Percentiles rank a stretch among this genome's conserved stretches.
phyloP scores from a whole-genome alignment of 148 eudicot genomes.

The Chenopodium quinoa region DNA sequence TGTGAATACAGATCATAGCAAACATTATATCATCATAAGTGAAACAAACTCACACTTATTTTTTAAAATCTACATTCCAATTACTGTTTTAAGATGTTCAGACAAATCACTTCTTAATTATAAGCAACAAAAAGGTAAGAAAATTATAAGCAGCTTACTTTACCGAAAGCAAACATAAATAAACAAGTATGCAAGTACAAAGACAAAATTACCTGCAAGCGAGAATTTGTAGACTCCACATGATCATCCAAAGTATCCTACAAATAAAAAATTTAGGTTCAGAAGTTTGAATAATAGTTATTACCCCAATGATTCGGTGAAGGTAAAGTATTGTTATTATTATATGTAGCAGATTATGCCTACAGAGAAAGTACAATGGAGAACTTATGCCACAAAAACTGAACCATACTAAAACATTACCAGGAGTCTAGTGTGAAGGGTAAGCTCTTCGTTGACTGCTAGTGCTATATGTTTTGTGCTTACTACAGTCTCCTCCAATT shows the following conservation, averaged over 20 bases:
- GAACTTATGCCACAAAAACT: neutral
- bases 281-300: conserved; percentile 1
- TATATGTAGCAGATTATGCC: no score
- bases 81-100: neutral
- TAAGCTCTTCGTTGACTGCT: conserved; percentile 48
- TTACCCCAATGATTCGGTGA: neutral
- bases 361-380: neutral
- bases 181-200: neutral
- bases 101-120: neutral
- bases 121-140: neutral
- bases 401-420: conserved; percentile 22
- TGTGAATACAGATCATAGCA: neutral
- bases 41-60: neutral
- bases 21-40: neutral
- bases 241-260: conserved; percentile 51
- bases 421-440: conserved; percentile 48
- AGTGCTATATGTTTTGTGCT: conserved; percentile 51
- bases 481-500: conserved; percentile 42
- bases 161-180: neutral
- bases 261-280: neutral
- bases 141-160: neutral
- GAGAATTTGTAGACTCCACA: conserved; percentile 39
- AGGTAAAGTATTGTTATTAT: no score
- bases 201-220: conserved; percentile 35
- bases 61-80: neutral